These are phyloP conservation scores for Aspergillus costaricaensis DNA, from an alignment of 2,329 filamentous ascomycete genomes.

Conservation along the genomic window DNA sequence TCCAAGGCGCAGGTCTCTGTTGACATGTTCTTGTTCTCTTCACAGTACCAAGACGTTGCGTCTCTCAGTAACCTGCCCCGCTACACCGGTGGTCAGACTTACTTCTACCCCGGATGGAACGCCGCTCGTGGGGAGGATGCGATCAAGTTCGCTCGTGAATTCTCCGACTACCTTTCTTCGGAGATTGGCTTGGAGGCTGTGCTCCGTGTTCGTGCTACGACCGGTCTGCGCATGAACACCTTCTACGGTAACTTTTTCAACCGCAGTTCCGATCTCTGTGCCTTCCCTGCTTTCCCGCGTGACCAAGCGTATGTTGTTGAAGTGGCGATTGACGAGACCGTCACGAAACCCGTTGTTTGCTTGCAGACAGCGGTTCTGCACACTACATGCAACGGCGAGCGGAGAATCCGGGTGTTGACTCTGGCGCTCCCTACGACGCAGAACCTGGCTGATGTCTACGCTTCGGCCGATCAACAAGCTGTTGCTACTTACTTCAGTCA, in stretches of 20 bases:
- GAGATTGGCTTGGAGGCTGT: conserved; percentile 97
- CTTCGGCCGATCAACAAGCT: conserved; percentile 90
- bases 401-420: conserved; percentile 91
- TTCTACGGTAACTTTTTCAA: conserved; percentile 99
- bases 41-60: conserved; percentile 95
- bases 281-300: conserved; percentile 95
- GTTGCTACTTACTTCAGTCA: conserved; percentile 94
- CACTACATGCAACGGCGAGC: conserved; percentile 96
- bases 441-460: conserved; percentile 86
- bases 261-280: conserved; percentile 92
- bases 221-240: conserved; percentile 90
- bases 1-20: conserved; percentile 98
- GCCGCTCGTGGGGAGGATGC: conserved; percentile 91
- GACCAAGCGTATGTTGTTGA: conserved; percentile 98
- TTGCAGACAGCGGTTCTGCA: conserved; percentile 93
- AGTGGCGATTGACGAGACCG: conserved; percentile 93
- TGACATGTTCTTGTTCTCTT: conserved; percentile 96
- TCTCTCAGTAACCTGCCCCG: conserved; percentile 92
- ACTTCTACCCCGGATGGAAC: conserved; percentile 98
- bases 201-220: conserved; percentile 90
- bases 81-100: conserved; percentile 96
- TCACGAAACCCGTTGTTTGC: conserved; percentile 89
- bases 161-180: conserved; percentile 93
- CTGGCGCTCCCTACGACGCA: conserved; percentile 90
- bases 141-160: conserved; percentile 95